Evolutionary conservation across 2,329 filamentous ascomycete species (phyloP), one percentile per base, ranked within the genome.

Genomic region (Xylaria sp.): DNA sequence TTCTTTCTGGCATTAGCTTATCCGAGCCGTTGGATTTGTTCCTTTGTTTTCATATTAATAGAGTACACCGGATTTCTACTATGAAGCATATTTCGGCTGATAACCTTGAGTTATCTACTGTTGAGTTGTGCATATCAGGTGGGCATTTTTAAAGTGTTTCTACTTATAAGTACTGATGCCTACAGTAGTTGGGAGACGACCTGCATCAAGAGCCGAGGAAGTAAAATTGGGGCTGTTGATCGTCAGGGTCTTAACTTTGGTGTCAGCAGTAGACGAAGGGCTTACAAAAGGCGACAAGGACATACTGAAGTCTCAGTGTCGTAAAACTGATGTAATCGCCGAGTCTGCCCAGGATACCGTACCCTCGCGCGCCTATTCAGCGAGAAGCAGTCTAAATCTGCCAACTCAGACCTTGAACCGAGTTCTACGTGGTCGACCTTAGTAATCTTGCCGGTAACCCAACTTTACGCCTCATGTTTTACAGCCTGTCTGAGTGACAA

Each of bases 151-250:
- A 11, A 38, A 13, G 11, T 38, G 36, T 38, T 38, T 38, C 10
- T 13, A 38, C 11, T 9, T 13, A 13, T 31, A 6, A 53, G 17
- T 53, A 53, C n/a, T 53, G 26, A 17, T 53, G 28, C 20, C 23
- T 28, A 17, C 23, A 23, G 23, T 23, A 23, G 23, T 23, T 23
- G 2, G 23, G 23, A 23, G 23, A 23, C 23, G 23, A 23, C 23
- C 23, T 23, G 23, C 23, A 23, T 2, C 23, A 23, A 23, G 23
- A 23, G 49, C 49, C n/a, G 9, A n/a, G 49, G 15, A 53, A 31
- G 17, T 36, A 54, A 54, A 36, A 54, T 31, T 9, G 51, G 51
- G 51, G 51, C 51, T 31, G 17, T 36, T 54, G 17, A 54, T 54
- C 51, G 31, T 54, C 51, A 36, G 51, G 51, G 51, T 36, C 51